Base-by-base conservation (phyloP, 176 grass and related monocot species). In the Echinochloa phyllopogon region DNA sequence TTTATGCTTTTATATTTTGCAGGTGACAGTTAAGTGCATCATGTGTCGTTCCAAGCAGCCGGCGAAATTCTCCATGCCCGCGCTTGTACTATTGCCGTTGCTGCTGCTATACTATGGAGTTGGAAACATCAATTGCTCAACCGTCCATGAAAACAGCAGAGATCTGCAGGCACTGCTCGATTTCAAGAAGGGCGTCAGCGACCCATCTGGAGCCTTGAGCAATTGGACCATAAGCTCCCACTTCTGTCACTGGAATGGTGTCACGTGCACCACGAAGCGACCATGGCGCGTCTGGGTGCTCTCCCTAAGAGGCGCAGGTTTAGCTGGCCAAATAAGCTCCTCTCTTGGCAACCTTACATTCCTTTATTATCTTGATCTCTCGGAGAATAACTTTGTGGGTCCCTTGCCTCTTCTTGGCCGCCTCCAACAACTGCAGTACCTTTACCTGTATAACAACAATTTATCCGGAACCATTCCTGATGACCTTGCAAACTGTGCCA, bases 271-370 rank as follows among this genome's bases (percentile, higher is more conserved):
- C 1, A 0, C 0, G 2, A 6, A 0, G 4, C 1, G 2, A 20
- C 37, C 38, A 11, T 43, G 1, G 14, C 50, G 39, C 1, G 80
- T 82, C 24, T 0, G 0, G 3, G 0, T 0, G 1, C 25, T 62
- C 1, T 3, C 0, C 21, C 8, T 75, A 55, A 10, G 1, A 0
- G 42, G 23, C 4, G 0, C 48, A 72, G 16, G 13, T 1, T 48
- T 72, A 16, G 1, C 1, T 8, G 43, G 69, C 0, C 0, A 24
- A 2, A 72, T 72, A 4, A 16, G n/a, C 18, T 14, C 50, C 9
- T 76, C 73, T 36, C 25, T 74, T 57, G 51, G 51, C 2, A 57
- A 40, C 10, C 18, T 56, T 0, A 41, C 73, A 16, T 76, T 52
- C 16, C 47, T 74, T 52, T 0, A 1, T 0, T 33, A 0, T 17